Conservation (phyloP, 2,329 filamentous ascomycete species). For the Talaromyces sp. region DNA sequence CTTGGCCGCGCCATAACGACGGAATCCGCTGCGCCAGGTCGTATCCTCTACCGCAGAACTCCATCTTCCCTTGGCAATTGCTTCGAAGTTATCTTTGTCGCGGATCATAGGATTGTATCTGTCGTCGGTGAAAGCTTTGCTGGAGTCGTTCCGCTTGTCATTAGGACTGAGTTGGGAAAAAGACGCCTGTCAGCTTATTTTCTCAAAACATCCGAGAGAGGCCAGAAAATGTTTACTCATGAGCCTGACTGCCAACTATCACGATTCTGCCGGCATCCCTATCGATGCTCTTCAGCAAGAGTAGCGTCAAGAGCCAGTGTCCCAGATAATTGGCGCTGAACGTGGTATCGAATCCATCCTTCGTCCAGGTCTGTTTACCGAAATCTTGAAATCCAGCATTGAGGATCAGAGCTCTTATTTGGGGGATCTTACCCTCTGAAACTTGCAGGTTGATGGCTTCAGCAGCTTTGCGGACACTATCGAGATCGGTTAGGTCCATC, state of each 20-base stretch:
- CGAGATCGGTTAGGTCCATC: conserved; percentile 11
- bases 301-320: conserved; percentile 16
- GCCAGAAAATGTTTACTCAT: conserved; percentile 9
- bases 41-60: conserved; percentile 16
- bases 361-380: conserved; percentile 10
- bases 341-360: conserved; percentile 14
- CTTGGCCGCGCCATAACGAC: conserved; percentile 38
- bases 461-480: conserved; percentile 11
- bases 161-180: too few relatives aligned
- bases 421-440: conserved; percentile 28
- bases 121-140: too few relatives aligned
- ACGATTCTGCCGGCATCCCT: conserved; percentile 14
- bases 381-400: conserved; percentile 22
- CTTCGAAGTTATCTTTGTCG: too few relatives aligned
- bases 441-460: conserved; percentile 12
- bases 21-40: conserved; percentile 20
- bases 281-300: conserved; percentile 18
- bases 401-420: conserved; percentile 35
- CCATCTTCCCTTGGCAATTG: too few relatives aligned
- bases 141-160: too few relatives aligned
- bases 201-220: too few relatives aligned
- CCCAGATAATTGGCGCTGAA: conserved; percentile 18
- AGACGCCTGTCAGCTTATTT: too few relatives aligned
- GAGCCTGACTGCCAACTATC: conserved; percentile 13
- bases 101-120: too few relatives aligned